Evolutionary conservation across 148 eudicot species (phyloP).

Genomic region (Pharnaceum exiguum): DNA sequence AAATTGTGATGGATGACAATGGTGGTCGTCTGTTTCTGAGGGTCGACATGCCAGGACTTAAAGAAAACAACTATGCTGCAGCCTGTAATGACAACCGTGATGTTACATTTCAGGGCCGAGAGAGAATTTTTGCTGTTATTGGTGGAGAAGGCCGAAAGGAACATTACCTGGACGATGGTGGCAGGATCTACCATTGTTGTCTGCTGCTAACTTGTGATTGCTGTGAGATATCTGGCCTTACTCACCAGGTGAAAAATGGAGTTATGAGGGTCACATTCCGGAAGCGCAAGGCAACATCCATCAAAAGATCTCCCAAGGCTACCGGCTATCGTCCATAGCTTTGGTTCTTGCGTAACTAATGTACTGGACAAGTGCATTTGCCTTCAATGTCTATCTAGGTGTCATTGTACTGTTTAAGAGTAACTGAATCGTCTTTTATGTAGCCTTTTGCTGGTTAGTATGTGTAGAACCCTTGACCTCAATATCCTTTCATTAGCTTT

Average conservation of each 20-base stretch:
- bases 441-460: too few relatives aligned
- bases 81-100: not conserved
- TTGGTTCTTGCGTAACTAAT: too few relatives aligned
- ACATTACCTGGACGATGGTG: not conserved
- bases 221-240: not conserved
- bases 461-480: too few relatives aligned
- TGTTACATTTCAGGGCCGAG: too few relatives aligned
- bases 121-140: not conserved
- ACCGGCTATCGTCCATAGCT: too few relatives aligned
- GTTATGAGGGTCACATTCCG: not conserved
- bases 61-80: not conserved
- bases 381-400: too few relatives aligned
- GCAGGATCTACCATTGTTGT: not conserved
- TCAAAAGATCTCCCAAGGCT: too few relatives aligned
- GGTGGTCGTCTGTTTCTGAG: not conserved
- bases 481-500: too few relatives aligned
- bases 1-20: not conserved
- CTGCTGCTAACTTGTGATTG: not conserved
- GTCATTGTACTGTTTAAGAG: too few relatives aligned
- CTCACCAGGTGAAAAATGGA: not conserved
- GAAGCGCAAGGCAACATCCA: too few relatives aligned
- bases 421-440: too few relatives aligned
- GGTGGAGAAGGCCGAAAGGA: conserved; percentile 7
- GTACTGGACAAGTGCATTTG: too few relatives aligned
- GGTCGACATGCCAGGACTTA: conserved; percentile 9